A percentile compares a stretch with the other conserved stretches of the same genome.
Conservation (phyloP, 306 rosid species). For the Crataegus laevigata region DNA sequence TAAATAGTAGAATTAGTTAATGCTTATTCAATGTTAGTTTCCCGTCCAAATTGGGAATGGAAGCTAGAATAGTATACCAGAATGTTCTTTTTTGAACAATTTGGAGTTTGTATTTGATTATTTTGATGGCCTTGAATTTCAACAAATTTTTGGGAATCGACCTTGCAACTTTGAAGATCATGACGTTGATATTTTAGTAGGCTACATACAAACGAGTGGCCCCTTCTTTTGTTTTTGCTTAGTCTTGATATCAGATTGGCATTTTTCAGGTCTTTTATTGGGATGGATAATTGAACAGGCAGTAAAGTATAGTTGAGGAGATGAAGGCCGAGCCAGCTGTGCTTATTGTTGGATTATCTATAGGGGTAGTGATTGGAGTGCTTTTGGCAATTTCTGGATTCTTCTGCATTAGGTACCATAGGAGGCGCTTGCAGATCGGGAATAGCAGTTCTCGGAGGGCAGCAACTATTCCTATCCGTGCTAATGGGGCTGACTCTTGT, state of each 20-base stretch:
- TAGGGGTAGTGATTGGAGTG: constrained; percentile 90
- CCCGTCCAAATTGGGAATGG: neutral
- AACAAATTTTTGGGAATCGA: constrained; percentile 24
- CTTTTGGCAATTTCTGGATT: constrained; percentile 71
- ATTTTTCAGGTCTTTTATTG: constrained; percentile 44
- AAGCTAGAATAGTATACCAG: neutral
- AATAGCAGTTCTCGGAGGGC: constrained; percentile 93
- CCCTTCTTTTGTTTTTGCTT: neutral
- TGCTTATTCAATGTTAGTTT: neutral
- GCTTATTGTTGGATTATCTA: constrained; percentile 82
- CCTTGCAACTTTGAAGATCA: constrained; percentile 18
- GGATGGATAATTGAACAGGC: constrained; percentile 40
- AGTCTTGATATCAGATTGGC: constrained; percentile 9
- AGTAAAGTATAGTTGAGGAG: constrained; percentile 26
- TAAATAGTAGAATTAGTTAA: neutral
- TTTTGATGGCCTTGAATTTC: constrained; percentile 23
- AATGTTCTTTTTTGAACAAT: neutral
- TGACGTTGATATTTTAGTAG: constrained; percentile 2
- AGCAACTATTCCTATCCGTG: constrained; percentile 73
- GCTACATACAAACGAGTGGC: neutral
- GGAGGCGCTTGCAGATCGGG: constrained; percentile 86
- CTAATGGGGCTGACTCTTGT: constrained; percentile 82
- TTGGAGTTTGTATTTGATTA: neutral
- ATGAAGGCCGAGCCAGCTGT: constrained; percentile 85
- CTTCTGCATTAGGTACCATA: constrained; percentile 71